Conservation (phyloP, 495 filamentous ascomycete genomes). For the Hypoxylon fuscum region DNA sequence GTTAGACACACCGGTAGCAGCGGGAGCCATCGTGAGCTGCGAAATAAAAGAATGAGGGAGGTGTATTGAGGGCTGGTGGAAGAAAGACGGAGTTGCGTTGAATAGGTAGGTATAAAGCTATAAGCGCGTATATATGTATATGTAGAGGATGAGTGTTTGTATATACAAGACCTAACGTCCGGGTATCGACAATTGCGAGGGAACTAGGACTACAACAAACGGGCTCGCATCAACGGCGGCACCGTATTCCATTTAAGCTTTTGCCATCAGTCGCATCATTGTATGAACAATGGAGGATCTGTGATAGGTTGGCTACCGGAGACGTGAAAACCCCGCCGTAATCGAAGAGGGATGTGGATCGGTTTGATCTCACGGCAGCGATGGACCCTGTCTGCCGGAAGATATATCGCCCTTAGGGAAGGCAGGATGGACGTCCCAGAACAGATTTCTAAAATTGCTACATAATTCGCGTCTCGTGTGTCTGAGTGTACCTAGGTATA, state of each 20-base stretch:
- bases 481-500: too few relatives aligned
- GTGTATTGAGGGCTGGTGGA: not conserved
- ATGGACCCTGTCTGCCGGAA: conserved; percentile 35
- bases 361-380: conserved; percentile 42
- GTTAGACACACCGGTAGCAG: conserved; percentile 30
- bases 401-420: conserved; percentile 42
- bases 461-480: conserved; percentile 5
- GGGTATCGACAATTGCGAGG: not conserved
- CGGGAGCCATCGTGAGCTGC: conserved; percentile 30
- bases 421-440: conserved; percentile 1
- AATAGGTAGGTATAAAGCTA: not conserved
- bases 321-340: conserved; percentile 39
- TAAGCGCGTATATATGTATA: conserved; percentile 3
- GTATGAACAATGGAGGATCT: conserved; percentile 32
- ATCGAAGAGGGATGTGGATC: conserved; percentile 37
- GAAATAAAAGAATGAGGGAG: too few relatives aligned
- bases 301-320: conserved; percentile 28
- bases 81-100: not conserved
- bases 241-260: conserved; percentile 20
- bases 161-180: conserved; percentile 16
- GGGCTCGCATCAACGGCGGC: conserved; percentile 9
- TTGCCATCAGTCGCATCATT: conserved; percentile 10
- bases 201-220: conserved; percentile 3
- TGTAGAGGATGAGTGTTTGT: not conserved
- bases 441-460: conserved; percentile 16